Evolutionary conservation across 2,329 filamentous ascomycete species (phyloP), one percentile per base, ranked within the genome.

Genomic region (Teratosphaeriaceae sp.): DNA sequence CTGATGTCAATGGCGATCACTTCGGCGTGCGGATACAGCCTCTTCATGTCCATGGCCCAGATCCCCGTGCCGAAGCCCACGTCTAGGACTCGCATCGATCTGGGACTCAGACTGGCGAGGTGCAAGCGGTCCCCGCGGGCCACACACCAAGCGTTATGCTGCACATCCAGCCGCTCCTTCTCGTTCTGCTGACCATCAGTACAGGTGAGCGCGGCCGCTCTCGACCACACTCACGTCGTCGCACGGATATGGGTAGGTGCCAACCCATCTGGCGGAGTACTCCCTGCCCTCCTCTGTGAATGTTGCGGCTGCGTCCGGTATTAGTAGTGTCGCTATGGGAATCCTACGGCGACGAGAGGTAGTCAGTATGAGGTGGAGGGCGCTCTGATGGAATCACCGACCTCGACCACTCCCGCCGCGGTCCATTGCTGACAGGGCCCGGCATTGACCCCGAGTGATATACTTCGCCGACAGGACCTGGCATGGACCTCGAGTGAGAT

Each of bases 51-150:
- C 55, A 94, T 85, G 30, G 84, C 79, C 90, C 90, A 97, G 48
- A 94, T 90, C 29, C 88, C 88, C 1, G 88, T 94, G 16, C 89
- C 90, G 50, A 84, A 89, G 31, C 88, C 90, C 42, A 95, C 58
- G 54, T 80, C 79, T 43, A 81, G 67, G 48, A 81, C 74, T 47
- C 75, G 71, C 50, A 34, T 39, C 45, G 35, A 42, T 43, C 49
- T 53, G 30, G 3, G 22, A 21, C 38, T 5, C n/a, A 31, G 26
- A 26, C 15, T 35, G 42, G 72, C 65, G 79, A 48, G 41, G 8
- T 45, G 43, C 20, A 45, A 30, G 13, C 39, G 38, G 13, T 27
- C 15, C n/a, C 34, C 38, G 12, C 42, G 21, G 13, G 38, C 38
- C 5, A 21, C 15, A 27, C 46, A 43, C 15, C 45, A 31, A 22